Percentiles rank a stretch among this genome's conserved stretches.
Evolutionary conservation across 176 grass and related monocot species (phyloP).

Genomic region (Neostapfia colusana): DNA sequence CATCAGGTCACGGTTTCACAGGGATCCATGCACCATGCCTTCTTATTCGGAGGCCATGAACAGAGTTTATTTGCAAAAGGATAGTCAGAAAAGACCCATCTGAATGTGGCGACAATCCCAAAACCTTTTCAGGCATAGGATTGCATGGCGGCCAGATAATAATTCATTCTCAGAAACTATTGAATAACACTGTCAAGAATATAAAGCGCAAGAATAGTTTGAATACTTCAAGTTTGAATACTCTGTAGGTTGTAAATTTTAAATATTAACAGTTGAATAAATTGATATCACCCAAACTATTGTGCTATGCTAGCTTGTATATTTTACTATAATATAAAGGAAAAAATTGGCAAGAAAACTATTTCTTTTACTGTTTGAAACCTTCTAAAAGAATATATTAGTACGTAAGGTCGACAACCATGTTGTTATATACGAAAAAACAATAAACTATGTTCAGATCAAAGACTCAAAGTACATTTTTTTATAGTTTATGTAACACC

Average conservation of each 20-base stretch:
- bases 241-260: conserved; percentile 21
- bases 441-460: no score
- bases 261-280: not conserved
- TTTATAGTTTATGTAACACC: no score
- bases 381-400: no score
- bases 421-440: no score
- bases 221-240: no score
- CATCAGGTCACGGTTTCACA: conserved; percentile 29
- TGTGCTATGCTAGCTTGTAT: not conserved
- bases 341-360: not conserved
- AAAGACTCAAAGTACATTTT: not conserved
- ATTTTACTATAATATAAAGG: not conserved
- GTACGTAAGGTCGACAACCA: no score
- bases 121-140: conserved; percentile 44
- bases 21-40: conserved; percentile 36
- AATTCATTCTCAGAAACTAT: conserved; percentile 45
- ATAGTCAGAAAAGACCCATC: conserved; percentile 46
- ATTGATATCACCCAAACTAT: not conserved
- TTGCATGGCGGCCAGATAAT: conserved; percentile 63
- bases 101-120: conserved; percentile 53
- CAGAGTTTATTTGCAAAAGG: conserved; percentile 44
- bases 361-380: no score
- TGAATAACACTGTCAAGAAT: not conserved
- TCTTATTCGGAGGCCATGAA: conserved; percentile 51
- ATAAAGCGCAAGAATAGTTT: no score